These are phyloP conservation scores for Dendrobium chrysotoxum DNA, from an alignment of 106 monocot species.

Conservation along the genomic window DNA sequence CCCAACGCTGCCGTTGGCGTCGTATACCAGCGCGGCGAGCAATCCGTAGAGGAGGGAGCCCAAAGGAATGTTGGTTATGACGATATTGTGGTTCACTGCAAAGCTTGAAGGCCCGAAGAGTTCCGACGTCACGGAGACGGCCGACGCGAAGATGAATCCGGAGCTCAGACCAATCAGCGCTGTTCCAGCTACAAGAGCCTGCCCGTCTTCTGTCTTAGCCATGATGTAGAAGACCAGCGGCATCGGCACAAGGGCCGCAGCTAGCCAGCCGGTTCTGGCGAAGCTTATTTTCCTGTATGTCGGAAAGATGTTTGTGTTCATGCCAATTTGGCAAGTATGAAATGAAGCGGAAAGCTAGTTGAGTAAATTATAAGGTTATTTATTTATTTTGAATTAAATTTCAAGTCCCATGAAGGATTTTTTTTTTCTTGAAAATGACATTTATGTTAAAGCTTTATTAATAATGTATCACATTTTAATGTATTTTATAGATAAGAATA, in stretches of 20 bases:
- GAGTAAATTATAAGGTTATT: too few relatives aligned
- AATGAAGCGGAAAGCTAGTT: too few relatives aligned
- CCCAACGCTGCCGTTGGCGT: conserved; percentile 36
- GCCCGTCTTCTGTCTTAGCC: conserved; percentile 12
- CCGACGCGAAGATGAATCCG: conserved; percentile 77
- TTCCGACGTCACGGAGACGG: conserved; percentile 70
- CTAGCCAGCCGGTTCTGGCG: conserved; percentile 82
- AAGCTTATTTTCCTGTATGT: conserved; percentile 40
- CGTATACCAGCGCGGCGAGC: conserved; percentile 63
- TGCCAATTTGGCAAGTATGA: too few relatives aligned
- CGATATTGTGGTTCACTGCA: conserved; percentile 81
- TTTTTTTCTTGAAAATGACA: too few relatives aligned
- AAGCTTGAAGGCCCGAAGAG: conserved; percentile 71
- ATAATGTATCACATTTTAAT: too few relatives aligned
- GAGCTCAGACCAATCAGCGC: conserved; percentile 73
- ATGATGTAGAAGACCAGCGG: conserved; percentile 67
- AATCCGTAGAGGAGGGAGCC: conserved; percentile 84
- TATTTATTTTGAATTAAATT: too few relatives aligned
- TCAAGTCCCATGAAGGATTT: too few relatives aligned
- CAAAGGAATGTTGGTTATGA: conserved; percentile 80
- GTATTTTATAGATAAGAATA: too few relatives aligned
- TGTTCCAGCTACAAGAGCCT: conserved; percentile 43
- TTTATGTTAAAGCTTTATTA: too few relatives aligned
- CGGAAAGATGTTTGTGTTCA: too few relatives aligned
- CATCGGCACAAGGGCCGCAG: conserved; percentile 41